Conservation (phyloP, 2,329 filamentous ascomycete genomes). For the Blastomyces emzantsi region DNA sequence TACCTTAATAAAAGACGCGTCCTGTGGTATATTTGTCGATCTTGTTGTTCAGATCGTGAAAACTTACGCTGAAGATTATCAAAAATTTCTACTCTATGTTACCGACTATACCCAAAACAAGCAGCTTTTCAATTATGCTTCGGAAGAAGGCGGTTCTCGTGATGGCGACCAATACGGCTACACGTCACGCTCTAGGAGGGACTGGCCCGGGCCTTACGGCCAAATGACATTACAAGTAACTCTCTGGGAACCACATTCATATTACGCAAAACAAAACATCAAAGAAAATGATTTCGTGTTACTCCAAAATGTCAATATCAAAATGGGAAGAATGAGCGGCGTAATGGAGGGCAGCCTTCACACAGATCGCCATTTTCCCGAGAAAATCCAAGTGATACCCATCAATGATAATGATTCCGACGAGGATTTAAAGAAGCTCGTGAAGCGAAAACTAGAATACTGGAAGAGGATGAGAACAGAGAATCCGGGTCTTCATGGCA, state of each 20-base stretch:
- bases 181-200: constrained; percentile 26
- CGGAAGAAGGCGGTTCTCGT: constrained; percentile 28
- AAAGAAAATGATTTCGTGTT: constrained; percentile 53
- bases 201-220: constrained; percentile 67
- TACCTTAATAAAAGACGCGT: constrained; percentile 55
- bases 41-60: constrained; percentile 63
- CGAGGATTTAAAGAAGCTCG: constrained; percentile 43
- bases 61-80: constrained; percentile 36
- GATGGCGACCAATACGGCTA: constrained; percentile 54
- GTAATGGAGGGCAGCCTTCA: constrained; percentile 66
- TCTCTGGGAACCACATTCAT: constrained; percentile 59
- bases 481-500: constrained; percentile 26
- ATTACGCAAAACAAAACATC: constrained; percentile 48
- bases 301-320: constrained; percentile 65
- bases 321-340: constrained; percentile 42
- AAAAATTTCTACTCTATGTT: constrained; percentile 57
- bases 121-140: constrained; percentile 49
- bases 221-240: constrained; percentile 62
- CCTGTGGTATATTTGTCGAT: constrained; percentile 52
- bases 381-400: constrained; percentile 51
- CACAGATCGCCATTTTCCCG: constrained; percentile 45
- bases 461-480: constrained; percentile 41
- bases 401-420: constrained; percentile 42
- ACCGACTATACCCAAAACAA: constrained; percentile 74
- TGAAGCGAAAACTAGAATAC: constrained; percentile 58